Evolutionary conservation across 108 stramenopile genomes (phyloP).

Genomic region (Pelagomonas calceolata): DNA sequence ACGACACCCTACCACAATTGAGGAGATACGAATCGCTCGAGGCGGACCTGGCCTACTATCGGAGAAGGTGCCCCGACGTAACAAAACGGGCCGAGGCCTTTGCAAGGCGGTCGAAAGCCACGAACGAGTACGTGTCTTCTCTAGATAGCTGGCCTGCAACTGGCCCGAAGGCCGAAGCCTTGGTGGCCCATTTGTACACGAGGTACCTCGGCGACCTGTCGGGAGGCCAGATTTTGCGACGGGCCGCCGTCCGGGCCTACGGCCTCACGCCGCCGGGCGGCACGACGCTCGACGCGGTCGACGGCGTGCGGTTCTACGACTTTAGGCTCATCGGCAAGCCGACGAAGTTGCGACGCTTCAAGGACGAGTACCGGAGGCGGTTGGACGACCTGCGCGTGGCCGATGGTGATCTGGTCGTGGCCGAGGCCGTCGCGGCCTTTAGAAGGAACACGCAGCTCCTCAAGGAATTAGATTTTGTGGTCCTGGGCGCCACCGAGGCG

Average conservation of each 20-base stretch:
- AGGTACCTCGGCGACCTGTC: conserved; percentile 75
- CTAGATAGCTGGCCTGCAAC: conserved; percentile 14
- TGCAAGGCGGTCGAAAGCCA: conserved; percentile 46
- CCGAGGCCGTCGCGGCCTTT: conserved; percentile 77
- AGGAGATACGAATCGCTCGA: not conserved
- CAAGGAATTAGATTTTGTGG: conserved; percentile 69
- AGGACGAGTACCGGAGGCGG: conserved; percentile 59
- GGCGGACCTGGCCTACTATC: not conserved
- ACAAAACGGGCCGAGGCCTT: not conserved
- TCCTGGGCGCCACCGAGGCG: not conserved
- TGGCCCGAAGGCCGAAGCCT: conserved; percentile 37
- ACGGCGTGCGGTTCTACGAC: conserved; percentile 63
- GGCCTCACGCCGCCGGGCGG: conserved; percentile 23
- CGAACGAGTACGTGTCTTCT: conserved; percentile 57
- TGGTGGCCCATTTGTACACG: conserved; percentile 76
- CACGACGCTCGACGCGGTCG: conserved; percentile 2
- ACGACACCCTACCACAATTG: not conserved
- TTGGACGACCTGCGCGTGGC: conserved; percentile 52
- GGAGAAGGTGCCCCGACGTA: not conserved
- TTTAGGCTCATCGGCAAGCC: conserved; percentile 46
- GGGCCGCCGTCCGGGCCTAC: conserved; percentile 58
- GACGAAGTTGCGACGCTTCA: conserved; percentile 53
- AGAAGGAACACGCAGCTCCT: conserved; percentile 71
- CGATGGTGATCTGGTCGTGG: conserved; percentile 42
- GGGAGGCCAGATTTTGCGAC: conserved; percentile 63